These are phyloP conservation scores for Penicillium maclennaniae DNA, from an alignment of 495 filamentous ascomycete genomes.

Conservation along the genomic window DNA sequence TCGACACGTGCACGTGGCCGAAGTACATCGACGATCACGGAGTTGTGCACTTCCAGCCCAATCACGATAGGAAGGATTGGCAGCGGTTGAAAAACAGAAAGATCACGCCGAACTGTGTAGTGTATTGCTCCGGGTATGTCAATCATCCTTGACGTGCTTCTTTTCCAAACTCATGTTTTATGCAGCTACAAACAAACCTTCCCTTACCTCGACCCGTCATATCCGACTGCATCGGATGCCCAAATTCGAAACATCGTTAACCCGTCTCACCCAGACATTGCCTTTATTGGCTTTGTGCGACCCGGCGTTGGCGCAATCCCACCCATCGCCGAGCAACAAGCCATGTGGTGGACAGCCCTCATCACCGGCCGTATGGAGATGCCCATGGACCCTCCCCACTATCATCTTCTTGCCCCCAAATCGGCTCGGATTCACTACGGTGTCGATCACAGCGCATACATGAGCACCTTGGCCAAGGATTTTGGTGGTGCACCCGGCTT, in stretches of 20 bases:
- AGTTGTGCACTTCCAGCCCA: conserved; percentile 11
- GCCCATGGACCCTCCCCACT: no score
- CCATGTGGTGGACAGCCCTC: conserved; percentile 12
- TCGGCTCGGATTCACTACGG: conserved; percentile 13
- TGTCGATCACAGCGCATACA: conserved; percentile 16
- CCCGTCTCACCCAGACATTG: conserved; percentile 11
- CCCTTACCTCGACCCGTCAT: conserved; percentile 13
- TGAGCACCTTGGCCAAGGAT: conserved; percentile 14
- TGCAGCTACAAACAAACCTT: conserved; percentile 15
- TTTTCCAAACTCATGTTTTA: not conserved
- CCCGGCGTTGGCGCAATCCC: conserved; percentile 17
- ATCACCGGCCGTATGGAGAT: conserved; percentile 12
- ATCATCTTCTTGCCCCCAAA: conserved; percentile 9
- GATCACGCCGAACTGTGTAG: conserved; percentile 13
- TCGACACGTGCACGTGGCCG: conserved; percentile 19
- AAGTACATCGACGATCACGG: conserved; percentile 11
- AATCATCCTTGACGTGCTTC: not conserved
- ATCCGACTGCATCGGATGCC: conserved; percentile 16
- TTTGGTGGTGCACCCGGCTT: conserved; percentile 12
- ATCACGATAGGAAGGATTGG: conserved; percentile 12
- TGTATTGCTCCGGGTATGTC: conserved; percentile 12
- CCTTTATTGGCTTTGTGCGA: conserved; percentile 19
- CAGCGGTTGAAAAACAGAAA: conserved; percentile 10
- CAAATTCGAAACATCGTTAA: conserved; percentile 14
- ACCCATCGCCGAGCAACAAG: conserved; percentile 16